Base-by-base conservation (phyloP, 2,329 filamentous ascomycete genomes). In the Colletotrichum gigasporum region DNA sequence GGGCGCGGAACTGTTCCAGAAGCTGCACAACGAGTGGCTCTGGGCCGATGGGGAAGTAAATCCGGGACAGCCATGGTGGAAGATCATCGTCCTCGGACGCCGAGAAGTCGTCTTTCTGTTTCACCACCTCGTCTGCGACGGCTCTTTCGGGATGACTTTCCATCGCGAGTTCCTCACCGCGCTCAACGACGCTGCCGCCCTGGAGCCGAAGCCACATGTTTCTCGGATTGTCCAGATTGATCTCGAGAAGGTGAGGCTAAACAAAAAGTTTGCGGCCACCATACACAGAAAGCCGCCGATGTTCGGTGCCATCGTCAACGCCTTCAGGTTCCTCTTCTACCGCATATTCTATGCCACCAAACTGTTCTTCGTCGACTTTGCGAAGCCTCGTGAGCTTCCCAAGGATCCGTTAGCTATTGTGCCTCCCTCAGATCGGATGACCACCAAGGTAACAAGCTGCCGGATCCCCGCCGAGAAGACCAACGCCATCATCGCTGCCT, bases 111-210 rank as follows among this genome's bases (percentile, higher is more conserved):
- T 65, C 10, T 65, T 65, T 20, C 28, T 65, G 1, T 65, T 58
- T 4, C 63, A 65, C 2, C 63, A 65, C 34, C 59, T 63, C 24
- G 59, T 65, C 6, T 65, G 63, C 10, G 63, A 65, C 7, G 63
- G 63, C 30, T 41, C 57, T 0, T 65, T 65, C 2, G 63, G 63
- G 0, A 63, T 65, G 58, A 58, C 44, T 3, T 65, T 65, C 35
- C 63, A 65, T 14, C 63, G 59, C 12, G 59, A 65, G 22, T 47
- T 63, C 4, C 51, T 65, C 1, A 59, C 51, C 9, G 45, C 63
- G 0, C 59, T 65, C 24, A 65, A 65, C 22, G 51, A 16, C 20
- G 11, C 50, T 4, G 52, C 45, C 22, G 35, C 12, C n/a, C 63
- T 45, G 0, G 20, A 32, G 14, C 16, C 42, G 41, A 45, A 18